Evolutionary conservation across 495 filamentous ascomycete species (phyloP), one percentile per base, ranked within the genome.

Genomic region (Opeltia flavorubescens): DNA sequence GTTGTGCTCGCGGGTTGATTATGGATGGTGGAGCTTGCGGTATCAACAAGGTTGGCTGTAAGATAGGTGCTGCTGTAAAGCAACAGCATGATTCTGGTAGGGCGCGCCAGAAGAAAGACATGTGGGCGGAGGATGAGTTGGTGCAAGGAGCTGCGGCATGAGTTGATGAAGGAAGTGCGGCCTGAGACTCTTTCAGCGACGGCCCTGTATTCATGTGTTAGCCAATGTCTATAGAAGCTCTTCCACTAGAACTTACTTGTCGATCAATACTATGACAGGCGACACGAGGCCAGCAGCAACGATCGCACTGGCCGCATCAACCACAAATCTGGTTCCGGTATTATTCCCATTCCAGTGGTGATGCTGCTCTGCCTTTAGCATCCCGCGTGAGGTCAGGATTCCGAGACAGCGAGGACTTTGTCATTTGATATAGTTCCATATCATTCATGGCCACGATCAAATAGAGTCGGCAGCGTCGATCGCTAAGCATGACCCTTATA

Each of bases 341-440:
- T 83, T 77, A 49, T 76, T 74, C 25, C 83, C 85, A 60, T 88
- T 91, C 83, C 84, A 87, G 69, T 67, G 40, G 4, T 26, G 6
- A 6, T 6, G 8, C 6, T 6, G 5, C 6, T 43, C 40, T 43
- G 13, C 40, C 40, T 6, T 17, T 12, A 26, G 6, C 40, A 43
- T 43, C 6, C 6, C 17, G 5, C 25, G 7, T 5, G 13, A 24
- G 6, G 21, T 17, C 6, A 6, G 36, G 6, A 8, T 40, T 33
- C 9, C 15, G 15, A n/a, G 30, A 33, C 15, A 9, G 30, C 9
- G 30, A n/a, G 30, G 30, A 33, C 30, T 15, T 33, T 9, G 15
- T 15, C 30, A n/a, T 15, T 33, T 9, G 9, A 9, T 15, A n/a
- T 33, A 33, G 30, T 33, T 15, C 15, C 30, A 33, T 33, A n/a